These are phyloP conservation scores for Leucoagaricus sp. DNA, from an alignment of 1,284 basidiomycete genomes.

Conservation along the genomic window DNA sequence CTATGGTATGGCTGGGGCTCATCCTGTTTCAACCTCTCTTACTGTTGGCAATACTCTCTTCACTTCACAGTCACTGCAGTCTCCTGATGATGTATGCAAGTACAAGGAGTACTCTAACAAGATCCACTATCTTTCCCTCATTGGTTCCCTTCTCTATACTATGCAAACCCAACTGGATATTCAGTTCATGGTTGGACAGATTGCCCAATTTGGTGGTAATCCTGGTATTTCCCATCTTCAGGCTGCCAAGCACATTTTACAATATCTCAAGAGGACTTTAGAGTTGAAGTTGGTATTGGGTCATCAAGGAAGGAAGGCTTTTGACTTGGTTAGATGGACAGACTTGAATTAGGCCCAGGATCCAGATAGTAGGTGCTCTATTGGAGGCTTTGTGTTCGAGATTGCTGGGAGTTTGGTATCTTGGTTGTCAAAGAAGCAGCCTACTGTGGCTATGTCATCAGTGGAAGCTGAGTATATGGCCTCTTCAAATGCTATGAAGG, in stretches of 20 bases:
- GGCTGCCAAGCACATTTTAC: conserved; percentile 1
- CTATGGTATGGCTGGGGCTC: conserved; percentile 18
- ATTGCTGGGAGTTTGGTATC: not conserved
- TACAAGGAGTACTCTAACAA: conserved; percentile 5
- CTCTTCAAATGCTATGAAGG: not conserved
- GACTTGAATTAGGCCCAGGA: conserved; percentile 9
- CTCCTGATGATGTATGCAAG: not conserved
- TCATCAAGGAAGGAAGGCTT: not conserved
- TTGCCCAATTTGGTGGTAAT: conserved; percentile 4
- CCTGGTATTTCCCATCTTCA: conserved; percentile 7
- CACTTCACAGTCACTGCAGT: not conserved
- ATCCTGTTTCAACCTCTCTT: conserved; percentile 14
- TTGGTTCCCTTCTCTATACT: conserved; percentile 9
- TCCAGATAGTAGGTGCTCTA: not conserved
- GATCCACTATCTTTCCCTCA: conserved; percentile 5
- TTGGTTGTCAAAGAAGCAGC: conserved; percentile 5
- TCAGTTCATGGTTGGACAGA: not conserved
- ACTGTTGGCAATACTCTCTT: not conserved
- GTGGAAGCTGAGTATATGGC: conserved; percentile 8
- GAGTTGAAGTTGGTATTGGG: conserved; percentile 34
- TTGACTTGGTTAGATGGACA: conserved; percentile 6
- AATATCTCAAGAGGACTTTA: not conserved
- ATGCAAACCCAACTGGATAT: conserved; percentile 10
- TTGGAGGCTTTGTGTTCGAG: conserved; percentile 5
- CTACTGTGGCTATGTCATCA: not conserved